These are phyloP conservation scores for Russula foetens DNA, from an alignment of 768 basidiomycete genomes.

Conservation along the genomic window DNA sequence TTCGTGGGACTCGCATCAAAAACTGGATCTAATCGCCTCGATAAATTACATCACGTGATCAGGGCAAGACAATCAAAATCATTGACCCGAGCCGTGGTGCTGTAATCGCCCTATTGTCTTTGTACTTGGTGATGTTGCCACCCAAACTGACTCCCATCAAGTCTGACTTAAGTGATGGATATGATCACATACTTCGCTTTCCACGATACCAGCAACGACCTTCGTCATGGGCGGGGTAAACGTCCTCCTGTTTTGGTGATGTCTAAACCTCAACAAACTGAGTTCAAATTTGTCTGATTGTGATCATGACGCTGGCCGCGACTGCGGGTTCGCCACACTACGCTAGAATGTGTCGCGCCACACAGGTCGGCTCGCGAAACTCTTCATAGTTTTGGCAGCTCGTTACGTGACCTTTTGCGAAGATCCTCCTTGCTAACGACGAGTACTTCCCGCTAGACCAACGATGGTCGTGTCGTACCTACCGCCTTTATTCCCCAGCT, in stretches of 20 bases:
- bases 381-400: background rate
- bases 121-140: background rate
- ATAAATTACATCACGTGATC: background rate
- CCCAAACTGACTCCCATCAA: background rate
- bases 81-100: too few species aligned
- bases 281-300: too few species aligned
- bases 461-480: background rate
- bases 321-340: background rate
- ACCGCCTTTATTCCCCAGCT: slow-evolving; percentile 10
- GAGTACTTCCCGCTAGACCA: background rate
- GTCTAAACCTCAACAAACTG: background rate
- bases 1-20: background rate
- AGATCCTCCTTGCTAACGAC: background rate
- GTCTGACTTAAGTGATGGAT: background rate
- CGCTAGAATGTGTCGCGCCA: background rate
- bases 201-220: background rate
- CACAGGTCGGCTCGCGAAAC: background rate
- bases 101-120: too few species aligned
- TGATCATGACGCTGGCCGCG: too few species aligned
- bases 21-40: background rate
- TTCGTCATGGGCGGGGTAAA: background rate
- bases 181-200: background rate
- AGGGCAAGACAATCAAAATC: too few species aligned
- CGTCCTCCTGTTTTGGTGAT: background rate
- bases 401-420: background rate